Percentiles rank a stretch among this genome's conserved stretches.
These are phyloP conservation scores for Cladosporium sp. DNA, from an alignment of 2,329 filamentous ascomycete genomes.

Conservation along the genomic window DNA sequence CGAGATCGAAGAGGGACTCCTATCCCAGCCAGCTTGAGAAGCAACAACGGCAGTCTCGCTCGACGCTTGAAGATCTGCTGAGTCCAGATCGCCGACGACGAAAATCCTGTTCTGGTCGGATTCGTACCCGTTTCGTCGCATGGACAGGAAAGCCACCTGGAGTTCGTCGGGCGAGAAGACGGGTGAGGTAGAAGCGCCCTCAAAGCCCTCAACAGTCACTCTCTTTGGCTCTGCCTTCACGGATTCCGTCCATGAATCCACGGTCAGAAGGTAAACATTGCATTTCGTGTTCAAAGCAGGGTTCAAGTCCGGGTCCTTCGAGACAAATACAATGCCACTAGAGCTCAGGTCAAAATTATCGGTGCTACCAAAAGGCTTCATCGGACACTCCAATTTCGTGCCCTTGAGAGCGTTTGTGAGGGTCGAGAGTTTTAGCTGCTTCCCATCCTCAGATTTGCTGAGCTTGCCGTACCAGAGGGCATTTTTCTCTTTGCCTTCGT, in stretches of 20 bases:
- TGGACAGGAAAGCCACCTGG: slow-evolving; percentile 69
- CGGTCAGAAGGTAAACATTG: slow-evolving; percentile 67
- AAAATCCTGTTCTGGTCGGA: slow-evolving; percentile 68
- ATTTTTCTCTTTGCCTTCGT: slow-evolving; percentile 60
- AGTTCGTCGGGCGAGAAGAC: slow-evolving; percentile 68
- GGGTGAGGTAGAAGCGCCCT: slow-evolving; percentile 60
- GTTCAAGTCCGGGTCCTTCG: slow-evolving; percentile 66
- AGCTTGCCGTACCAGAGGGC: slow-evolving; percentile 68
- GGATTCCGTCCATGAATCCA: slow-evolving; percentile 54
- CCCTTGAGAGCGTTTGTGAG: slow-evolving; percentile 60
- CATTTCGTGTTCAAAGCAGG: slow-evolving; percentile 73
- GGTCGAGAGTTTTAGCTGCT: slow-evolving; percentile 35
- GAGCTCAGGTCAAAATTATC: slow-evolving; percentile 72
- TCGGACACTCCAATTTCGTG: slow-evolving; percentile 57
- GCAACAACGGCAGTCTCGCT: neutral
- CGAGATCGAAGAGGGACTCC: slow-evolving; percentile 44
- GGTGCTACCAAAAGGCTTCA: slow-evolving; percentile 70
- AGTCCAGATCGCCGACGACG: slow-evolving; percentile 53
- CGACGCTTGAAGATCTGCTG: neutral
- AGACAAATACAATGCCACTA: slow-evolving; percentile 63
- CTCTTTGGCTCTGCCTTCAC: slow-evolving; percentile 47
- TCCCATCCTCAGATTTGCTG: slow-evolving; percentile 10
- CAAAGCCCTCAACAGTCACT: slow-evolving; percentile 52
- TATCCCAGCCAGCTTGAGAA: slow-evolving; percentile 39
- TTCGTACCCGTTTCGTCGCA: slow-evolving; percentile 73